Percentiles rank a stretch among this genome's conserved stretches.
Conservation (phyloP, 352 stramenopile species). For the Pythium pyrilobum region DNA sequence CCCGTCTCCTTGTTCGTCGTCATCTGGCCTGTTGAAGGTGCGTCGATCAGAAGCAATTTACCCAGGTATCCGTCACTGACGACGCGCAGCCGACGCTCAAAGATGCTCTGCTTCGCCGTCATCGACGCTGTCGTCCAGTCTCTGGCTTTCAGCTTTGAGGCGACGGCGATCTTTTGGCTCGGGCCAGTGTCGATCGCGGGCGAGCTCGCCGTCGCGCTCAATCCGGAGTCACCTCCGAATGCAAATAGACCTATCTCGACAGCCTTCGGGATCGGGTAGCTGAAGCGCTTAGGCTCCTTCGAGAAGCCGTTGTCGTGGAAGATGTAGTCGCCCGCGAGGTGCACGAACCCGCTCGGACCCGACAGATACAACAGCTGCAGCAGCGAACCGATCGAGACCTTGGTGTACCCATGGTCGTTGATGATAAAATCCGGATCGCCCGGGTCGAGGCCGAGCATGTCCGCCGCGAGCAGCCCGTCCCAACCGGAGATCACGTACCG, state of each 20-base stretch:
- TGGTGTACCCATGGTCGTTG: constrained; percentile 19
- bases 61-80: constrained; percentile 30
- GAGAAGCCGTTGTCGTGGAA: constrained; percentile 35
- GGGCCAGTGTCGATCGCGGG: background rate
- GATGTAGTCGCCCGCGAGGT: constrained; percentile 37
- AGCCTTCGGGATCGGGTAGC: constrained; percentile 29
- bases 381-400: constrained; percentile 32
- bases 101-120: constrained; percentile 28
- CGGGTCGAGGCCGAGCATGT: constrained; percentile 41
- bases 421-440: constrained; percentile 19
- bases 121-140: background rate
- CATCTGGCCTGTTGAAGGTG: constrained; percentile 22
- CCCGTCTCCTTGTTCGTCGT: constrained; percentile 17
- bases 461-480: constrained; percentile 28
- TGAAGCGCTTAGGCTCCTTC: constrained; percentile 18
- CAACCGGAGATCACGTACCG: constrained; percentile 45
- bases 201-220: background rate
- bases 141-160: background rate
- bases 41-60: constrained; percentile 29
- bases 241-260: constrained; percentile 24
- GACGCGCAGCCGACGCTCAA: constrained; percentile 32
- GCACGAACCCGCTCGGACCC: constrained; percentile 37
- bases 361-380: constrained; percentile 40
- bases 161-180: too few relatives aligned
- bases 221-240: background rate